Percentiles rank a stretch among this genome's conserved stretches.
phyloP scores from a whole-genome alignment of 2,329 filamentous ascomycete genomes.

The Fusarium albidum region DNA sequence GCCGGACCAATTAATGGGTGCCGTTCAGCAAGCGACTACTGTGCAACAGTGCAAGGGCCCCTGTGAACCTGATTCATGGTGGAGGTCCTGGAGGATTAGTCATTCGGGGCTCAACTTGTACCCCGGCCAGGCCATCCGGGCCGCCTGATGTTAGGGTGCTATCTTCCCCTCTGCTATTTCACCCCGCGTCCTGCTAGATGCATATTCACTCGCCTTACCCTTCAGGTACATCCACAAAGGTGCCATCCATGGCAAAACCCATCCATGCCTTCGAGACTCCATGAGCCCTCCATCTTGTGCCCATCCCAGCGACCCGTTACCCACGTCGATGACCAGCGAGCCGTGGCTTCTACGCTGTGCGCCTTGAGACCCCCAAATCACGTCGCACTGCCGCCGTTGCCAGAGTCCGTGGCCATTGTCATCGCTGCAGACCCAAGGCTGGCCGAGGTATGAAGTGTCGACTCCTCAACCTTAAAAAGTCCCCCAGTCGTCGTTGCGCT shows the following conservation, averaged over 20 bases:
- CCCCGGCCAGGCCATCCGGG: conserved; percentile 8
- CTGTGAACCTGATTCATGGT: not conserved
- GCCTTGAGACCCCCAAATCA: conserved; percentile 23
- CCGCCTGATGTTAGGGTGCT: not conserved
- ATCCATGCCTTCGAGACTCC: conserved; percentile 40
- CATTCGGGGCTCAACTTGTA: not conserved
- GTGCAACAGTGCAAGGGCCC: conserved; percentile 13
- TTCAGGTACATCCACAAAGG: conserved; percentile 23
- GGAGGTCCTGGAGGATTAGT: conserved; percentile 17
- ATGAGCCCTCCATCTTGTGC: conserved; percentile 39
- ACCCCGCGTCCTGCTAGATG: conserved; percentile 1
- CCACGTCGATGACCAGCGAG: conserved; percentile 34
- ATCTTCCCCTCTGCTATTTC: not conserved
- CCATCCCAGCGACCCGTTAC: conserved; percentile 27
- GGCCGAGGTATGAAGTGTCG: conserved; percentile 29
- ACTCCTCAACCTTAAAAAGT: conserved; percentile 23
- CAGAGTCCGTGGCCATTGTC: conserved; percentile 25
- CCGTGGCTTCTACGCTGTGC: conserved; percentile 30
- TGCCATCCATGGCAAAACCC: conserved; percentile 39
- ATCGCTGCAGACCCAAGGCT: conserved; percentile 16
- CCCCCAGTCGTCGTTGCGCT: conserved; percentile 19
- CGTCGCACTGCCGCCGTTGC: conserved; percentile 22
- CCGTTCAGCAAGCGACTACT: conserved; percentile 26
- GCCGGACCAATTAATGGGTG: conserved; percentile 12
- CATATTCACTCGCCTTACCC: conserved; percentile 1